phyloP scores from a whole-genome alignment of 2,329 filamentous ascomycete genomes.

The Sclerotiophoma versabilis region DNA sequence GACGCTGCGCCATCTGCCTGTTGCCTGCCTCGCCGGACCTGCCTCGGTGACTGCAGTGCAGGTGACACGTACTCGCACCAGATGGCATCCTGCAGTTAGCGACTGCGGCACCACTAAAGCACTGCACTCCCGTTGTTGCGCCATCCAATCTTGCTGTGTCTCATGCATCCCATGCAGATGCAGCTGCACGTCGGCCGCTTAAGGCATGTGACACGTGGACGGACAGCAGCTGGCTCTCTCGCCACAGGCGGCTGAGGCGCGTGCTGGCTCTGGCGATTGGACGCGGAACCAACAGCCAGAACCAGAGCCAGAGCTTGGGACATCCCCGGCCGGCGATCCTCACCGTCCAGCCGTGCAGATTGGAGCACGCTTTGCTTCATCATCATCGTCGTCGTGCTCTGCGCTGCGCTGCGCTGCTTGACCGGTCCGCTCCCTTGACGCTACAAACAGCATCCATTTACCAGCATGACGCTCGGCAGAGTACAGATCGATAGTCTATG shows the following conservation, averaged over 20 bases:
- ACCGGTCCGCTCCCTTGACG: conserved; percentile 4
- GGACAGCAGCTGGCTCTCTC: conserved; percentile 10
- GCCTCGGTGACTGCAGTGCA: conserved; percentile 20
- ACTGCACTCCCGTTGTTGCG: conserved; percentile 9
- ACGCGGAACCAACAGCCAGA: background rate
- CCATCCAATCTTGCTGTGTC: conserved; percentile 15
- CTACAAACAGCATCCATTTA: background rate
- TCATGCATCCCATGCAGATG: conserved; percentile 9
- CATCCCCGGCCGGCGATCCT: conserved; percentile 16
- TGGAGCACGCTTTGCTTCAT: background rate
- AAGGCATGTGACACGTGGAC: conserved; percentile 31
- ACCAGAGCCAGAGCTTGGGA: conserved; percentile 6
- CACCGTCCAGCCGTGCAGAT: conserved; percentile 13
- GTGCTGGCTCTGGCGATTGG: conserved; percentile 15
- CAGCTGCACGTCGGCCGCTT: conserved; percentile 18
- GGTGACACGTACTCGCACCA: conserved; percentile 33
- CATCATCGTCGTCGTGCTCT: background rate
- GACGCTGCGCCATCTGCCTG: conserved; percentile 10
- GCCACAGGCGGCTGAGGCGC: conserved; percentile 19
- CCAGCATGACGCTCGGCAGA: conserved; percentile 1
- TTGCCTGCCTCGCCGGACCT: conserved; percentile 27
- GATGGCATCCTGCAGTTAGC: conserved; percentile 23
- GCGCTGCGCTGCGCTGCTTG: background rate
- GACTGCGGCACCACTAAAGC: conserved; percentile 11
- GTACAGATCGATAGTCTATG: conserved; percentile 22